These are phyloP conservation scores for Fusarium sp. DNA, from an alignment of 2,329 filamentous ascomycete genomes.

Conservation along the genomic window DNA sequence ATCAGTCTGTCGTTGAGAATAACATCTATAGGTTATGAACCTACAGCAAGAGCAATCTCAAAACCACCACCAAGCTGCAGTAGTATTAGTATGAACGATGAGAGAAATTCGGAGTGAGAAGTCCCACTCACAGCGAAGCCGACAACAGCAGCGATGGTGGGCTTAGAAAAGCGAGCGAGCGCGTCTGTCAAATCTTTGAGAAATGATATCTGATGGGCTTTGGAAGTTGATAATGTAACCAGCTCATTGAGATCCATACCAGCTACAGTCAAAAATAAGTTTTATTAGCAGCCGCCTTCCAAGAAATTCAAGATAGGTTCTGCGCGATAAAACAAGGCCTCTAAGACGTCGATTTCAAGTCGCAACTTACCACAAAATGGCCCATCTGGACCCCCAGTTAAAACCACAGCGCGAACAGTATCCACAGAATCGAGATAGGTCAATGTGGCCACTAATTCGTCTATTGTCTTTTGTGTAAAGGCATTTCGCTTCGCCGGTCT, in stretches of 20 bases:
- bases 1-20: neutral
- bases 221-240: conserved; percentile 30
- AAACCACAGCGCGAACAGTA: conserved; percentile 19
- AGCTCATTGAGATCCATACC: conserved; percentile 41
- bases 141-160: conserved; percentile 38
- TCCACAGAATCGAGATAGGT: conserved; percentile 27
- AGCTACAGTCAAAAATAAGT: conserved; percentile 10
- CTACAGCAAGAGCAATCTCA: conserved; percentile 41
- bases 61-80: conserved; percentile 36
- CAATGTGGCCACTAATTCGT: conserved; percentile 27
- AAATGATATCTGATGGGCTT: conserved; percentile 30
- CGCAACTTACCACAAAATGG: conserved; percentile 40
- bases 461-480: conserved; percentile 35
- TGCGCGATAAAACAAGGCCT: neutral
- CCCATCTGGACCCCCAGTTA: conserved; percentile 36
- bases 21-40: neutral
- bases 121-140: conserved; percentile 26
- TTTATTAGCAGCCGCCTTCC: neutral
- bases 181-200: conserved; percentile 40
- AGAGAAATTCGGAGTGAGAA: accelerated
- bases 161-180: conserved; percentile 31
- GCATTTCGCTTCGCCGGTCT: conserved; percentile 40
- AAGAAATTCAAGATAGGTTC: neutral
- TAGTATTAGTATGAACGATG: neutral
- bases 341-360: neutral